Percentiles rank a stretch among this genome's conserved stretches.
Evolutionary conservation across 164 flowering plant genomes (phyloP).

Genomic region (Chimonanthus praecox): DNA sequence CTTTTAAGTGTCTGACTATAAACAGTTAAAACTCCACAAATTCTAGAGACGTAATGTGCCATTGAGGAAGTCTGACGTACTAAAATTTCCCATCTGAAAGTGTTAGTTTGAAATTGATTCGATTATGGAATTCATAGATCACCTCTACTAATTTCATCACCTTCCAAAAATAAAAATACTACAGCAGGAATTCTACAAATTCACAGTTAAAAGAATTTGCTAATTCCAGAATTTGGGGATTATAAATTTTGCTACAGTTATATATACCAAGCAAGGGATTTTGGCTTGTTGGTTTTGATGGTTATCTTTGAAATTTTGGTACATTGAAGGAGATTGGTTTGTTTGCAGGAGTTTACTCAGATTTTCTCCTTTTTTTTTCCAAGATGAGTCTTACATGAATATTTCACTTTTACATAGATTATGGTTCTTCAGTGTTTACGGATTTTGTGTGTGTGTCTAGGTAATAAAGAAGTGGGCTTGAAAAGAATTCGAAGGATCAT

Average conservation of each 20-base stretch:
- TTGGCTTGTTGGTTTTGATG: background rate
- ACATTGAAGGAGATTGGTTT: background rate
- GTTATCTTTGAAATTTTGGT: background rate
- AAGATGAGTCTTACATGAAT: background rate
- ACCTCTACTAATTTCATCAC: too few relatives aligned
- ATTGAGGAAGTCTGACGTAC: too few relatives aligned
- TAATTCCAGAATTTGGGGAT: too few relatives aligned
- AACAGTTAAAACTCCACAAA: too few relatives aligned
- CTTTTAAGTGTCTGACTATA: too few relatives aligned
- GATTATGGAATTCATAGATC: background rate
- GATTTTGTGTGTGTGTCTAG: background rate
- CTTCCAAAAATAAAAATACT: too few relatives aligned
- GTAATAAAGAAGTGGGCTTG: background rate
- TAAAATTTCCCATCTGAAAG: background rate
- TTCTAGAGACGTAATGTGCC: too few relatives aligned
- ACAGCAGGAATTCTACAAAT: background rate
- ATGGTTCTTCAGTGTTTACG: background rate
- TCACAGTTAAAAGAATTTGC: background rate
- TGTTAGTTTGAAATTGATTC: background rate
- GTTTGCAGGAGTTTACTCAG: background rate
- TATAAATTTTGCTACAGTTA: background rate
- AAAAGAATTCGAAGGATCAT: slow-evolving; percentile 10
- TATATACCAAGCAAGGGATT: too few relatives aligned
- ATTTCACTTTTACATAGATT: background rate
- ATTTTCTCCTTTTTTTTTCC: too few relatives aligned